These are phyloP conservation scores for Phoma sp. DNA, from an alignment of 2,329 filamentous ascomycete genomes.

Conservation along the genomic window DNA sequence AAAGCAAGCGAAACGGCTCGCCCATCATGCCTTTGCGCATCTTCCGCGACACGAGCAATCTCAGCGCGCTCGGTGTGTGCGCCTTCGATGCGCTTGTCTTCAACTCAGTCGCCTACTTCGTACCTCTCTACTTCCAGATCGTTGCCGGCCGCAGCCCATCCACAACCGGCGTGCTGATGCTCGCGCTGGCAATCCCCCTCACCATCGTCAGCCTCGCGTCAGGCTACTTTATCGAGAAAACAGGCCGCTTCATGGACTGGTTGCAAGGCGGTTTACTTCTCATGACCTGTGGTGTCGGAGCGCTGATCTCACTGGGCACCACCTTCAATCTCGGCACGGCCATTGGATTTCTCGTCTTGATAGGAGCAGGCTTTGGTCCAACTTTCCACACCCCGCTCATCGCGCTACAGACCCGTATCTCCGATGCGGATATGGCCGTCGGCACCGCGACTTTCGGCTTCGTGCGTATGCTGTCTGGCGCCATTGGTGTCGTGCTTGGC, in stretches of 20 bases:
- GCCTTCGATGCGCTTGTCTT: constrained; percentile 64
- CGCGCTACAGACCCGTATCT: constrained; percentile 64
- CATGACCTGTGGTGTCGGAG: constrained; percentile 45
- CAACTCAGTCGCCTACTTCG: constrained; percentile 71
- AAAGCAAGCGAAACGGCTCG: constrained; percentile 62
- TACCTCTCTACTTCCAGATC: constrained; percentile 77
- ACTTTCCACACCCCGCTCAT: constrained; percentile 63
- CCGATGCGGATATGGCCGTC: constrained; percentile 58
- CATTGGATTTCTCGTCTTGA: constrained; percentile 57
- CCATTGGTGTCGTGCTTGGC: constrained; percentile 58
- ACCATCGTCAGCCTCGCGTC: constrained; percentile 54
- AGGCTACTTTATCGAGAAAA: constrained; percentile 55
- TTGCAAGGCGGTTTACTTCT: constrained; percentile 41
- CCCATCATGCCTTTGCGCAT: constrained; percentile 76
- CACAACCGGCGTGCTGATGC: constrained; percentile 63
- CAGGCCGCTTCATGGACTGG: constrained; percentile 50
- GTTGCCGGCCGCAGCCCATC: constrained; percentile 67
- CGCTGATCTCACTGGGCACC: constrained; percentile 35
- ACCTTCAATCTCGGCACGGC: constrained; percentile 39
- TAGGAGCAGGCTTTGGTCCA: constrained; percentile 59
- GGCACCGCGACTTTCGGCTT: constrained; percentile 61
- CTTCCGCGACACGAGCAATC: constrained; percentile 63
- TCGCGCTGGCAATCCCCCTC: constrained; percentile 62
- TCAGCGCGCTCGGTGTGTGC: constrained; percentile 60
- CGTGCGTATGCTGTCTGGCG: constrained; percentile 52